Evolutionary conservation across 192 early-diverging fungal species (phyloP).

Genomic region (Coemansia reversa): DNA sequence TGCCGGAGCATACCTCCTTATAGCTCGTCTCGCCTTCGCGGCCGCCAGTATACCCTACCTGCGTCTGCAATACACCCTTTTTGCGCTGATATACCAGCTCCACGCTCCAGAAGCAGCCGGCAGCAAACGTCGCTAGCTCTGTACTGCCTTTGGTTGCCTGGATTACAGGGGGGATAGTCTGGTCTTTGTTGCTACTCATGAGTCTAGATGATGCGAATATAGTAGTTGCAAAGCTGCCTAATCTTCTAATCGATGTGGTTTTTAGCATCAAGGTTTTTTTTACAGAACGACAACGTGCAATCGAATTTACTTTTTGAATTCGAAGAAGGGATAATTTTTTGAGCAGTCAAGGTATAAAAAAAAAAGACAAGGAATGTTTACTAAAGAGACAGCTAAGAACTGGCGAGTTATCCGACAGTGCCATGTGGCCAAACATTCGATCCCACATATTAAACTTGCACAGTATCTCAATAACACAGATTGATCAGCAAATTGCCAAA

Average conservation of each 20-base stretch:
- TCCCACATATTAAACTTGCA: too few relatives aligned
- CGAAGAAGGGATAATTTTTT: too few relatives aligned
- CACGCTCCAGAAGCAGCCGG: conserved; percentile 91
- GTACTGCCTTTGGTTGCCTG: conserved; percentile 21
- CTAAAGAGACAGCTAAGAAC: too few relatives aligned
- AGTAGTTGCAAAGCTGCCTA: conserved; percentile 12
- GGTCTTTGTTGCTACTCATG: conserved; percentile 29
- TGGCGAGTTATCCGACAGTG: too few relatives aligned
- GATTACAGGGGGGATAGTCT: conserved; percentile 26
- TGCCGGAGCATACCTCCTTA: conserved; percentile 57
- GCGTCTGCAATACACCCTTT: conserved; percentile 50
- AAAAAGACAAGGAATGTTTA: too few relatives aligned
- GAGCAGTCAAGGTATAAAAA: too few relatives aligned
- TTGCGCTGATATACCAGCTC: conserved; percentile 53
- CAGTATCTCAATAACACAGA: too few relatives aligned
- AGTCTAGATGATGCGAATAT: conserved; percentile 13
- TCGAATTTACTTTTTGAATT: too few relatives aligned
- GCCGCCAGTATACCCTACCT: conserved; percentile 72
- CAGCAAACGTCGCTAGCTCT: conserved; percentile 78
- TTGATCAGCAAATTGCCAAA: too few relatives aligned
- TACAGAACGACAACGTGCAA: neutral
- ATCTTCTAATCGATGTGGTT: conserved; percentile 12
- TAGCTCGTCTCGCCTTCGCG: conserved; percentile 37
- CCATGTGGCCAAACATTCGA: too few relatives aligned
- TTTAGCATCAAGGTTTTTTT: conserved; percentile 10